phyloP scores from a whole-genome alignment of 2,329 filamentous ascomycete species.

The Aspergillus spinulosporus region DNA sequence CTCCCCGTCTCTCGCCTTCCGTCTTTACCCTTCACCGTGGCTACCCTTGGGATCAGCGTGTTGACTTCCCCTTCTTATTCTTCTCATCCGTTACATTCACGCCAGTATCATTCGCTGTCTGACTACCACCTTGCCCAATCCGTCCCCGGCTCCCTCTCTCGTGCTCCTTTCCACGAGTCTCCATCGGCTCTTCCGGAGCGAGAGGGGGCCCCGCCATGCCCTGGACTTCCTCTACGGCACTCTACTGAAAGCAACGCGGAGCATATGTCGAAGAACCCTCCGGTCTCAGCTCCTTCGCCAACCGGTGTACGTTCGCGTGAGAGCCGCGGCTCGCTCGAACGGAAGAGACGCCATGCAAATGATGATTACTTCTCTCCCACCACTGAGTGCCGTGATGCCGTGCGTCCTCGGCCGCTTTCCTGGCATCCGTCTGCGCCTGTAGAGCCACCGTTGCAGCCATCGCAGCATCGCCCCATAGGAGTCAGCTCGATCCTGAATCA shows the following conservation, averaged over 20 bases:
- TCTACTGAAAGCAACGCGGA: constrained; percentile 33
- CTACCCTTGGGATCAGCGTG: constrained; percentile 42
- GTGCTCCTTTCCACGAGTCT: constrained; percentile 34
- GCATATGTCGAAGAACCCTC: constrained; percentile 43
- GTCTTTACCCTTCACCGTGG: constrained; percentile 36
- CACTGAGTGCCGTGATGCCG: constrained; percentile 26
- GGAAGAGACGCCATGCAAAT: constrained; percentile 25
- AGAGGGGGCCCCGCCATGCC: constrained; percentile 43
- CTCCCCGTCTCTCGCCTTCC: constrained; percentile 6
- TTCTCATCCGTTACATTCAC: constrained; percentile 30
- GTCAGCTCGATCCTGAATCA: constrained; percentile 46
- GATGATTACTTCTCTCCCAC: constrained; percentile 19
- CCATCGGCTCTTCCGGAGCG: constrained; percentile 38
- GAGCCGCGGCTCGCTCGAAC: constrained; percentile 25
- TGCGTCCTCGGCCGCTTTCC: constrained; percentile 34
- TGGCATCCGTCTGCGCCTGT: constrained; percentile 40
- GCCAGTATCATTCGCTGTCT: constrained; percentile 34
- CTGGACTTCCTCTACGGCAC: constrained; percentile 27
- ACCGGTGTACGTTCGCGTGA: constrained; percentile 29
- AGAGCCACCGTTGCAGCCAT: constrained; percentile 35
- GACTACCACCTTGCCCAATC: constrained; percentile 26
- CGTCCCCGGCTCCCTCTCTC: constrained; percentile 40
- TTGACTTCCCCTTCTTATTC: constrained; percentile 36
- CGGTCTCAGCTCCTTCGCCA: constrained; percentile 32
- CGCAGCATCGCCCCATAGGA: constrained; percentile 38